A percentile compares a stretch with the other conserved stretches of the same genome.
Evolutionary conservation across 1,139 yeast genomes (phyloP).

Genomic region (Blastobotrys malaysiensis): DNA sequence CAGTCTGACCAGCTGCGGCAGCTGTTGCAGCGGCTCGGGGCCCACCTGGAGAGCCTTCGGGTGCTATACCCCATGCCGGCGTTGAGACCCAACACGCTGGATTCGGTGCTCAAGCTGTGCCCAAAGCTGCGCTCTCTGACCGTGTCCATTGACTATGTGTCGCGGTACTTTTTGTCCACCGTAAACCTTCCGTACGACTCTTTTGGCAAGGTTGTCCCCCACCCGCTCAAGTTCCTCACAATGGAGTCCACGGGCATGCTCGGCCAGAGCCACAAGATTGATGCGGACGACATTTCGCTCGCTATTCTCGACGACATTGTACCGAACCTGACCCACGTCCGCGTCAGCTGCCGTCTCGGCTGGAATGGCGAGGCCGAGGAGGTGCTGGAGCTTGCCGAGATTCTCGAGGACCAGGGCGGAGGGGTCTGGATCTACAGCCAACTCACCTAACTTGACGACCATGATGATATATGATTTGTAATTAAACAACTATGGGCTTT

Average conservation of each 20-base stretch:
- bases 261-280: conserved; percentile 76
- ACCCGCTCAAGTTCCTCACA: conserved; percentile 61
- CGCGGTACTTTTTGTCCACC: conserved; percentile 38
- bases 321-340: conserved; percentile 57
- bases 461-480: conserved; percentile 1
- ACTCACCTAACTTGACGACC: not conserved
- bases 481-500: not conserved
- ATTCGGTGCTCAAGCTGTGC: conserved; percentile 66
- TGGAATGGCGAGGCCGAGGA: conserved; percentile 80
- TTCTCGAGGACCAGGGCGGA: conserved; percentile 32
- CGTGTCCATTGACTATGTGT: conserved; percentile 76
- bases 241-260: conserved; percentile 84
- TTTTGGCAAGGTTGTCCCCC: conserved; percentile 25
- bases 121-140: conserved; percentile 61
- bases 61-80: conserved; percentile 89
- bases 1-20: conserved; percentile 52
- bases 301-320: conserved; percentile 76
- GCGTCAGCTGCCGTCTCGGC: conserved; percentile 72
- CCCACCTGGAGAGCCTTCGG: conserved; percentile 53
- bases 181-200: conserved; percentile 27
- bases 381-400: conserved; percentile 52
- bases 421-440: conserved; percentile 28
- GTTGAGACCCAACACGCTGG: conserved; percentile 62
- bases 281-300: conserved; percentile 81
- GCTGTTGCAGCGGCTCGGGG: conserved; percentile 60